Base-by-base conservation (phyloP, 1,139 yeast species). In the Candida glucosophila region DNA sequence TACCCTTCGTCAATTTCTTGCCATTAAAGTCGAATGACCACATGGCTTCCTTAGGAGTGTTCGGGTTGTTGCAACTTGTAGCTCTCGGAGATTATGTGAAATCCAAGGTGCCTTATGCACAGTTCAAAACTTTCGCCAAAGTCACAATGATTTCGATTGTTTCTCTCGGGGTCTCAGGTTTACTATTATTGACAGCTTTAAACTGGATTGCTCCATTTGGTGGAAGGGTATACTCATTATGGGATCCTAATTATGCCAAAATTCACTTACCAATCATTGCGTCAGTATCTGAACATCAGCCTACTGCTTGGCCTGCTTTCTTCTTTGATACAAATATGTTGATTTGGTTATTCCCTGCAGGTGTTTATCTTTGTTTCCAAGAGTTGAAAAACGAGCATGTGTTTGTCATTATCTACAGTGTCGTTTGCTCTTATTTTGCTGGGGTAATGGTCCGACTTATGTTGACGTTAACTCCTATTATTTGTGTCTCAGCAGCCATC, bases 201-300 rank as follows among this genome's bases (percentile, higher is more conserved):
- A 98, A 97, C 11, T 76, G 80, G 56, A 90, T 92, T 55, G 97
- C 98, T 23, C 99, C 99, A 30, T 92, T 98, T 98, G 86, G 96
- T 13, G 99, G 99, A 39, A 80, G 99, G 56, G 92, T 92, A 65
- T 92, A 92, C 60, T 88, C 97, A 4, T 64, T 92, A 40, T 92
- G 98, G 98, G 98, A 92, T 53, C 90, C 98, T 4, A 81, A 73
- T 50, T 92, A 92, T 47, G 99, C 99, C 36, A 90, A 86, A 63
- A 82, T 90, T 39, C 98, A 92, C 52, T 92, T 92, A 44, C 99
- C 99, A 27, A 92, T 92, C 49, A 92, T 92, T 56, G 98, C 98
- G 1, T 88, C 97, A 3, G 99, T 92, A 26, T 83, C 95, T 9
- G 99, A 92, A 60, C 99, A 92, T 65, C 99, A 92, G 64, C 99